Evolutionary conservation across 148 eudicot species (phyloP).

Genomic region (Rhododendron mucronatum): DNA sequence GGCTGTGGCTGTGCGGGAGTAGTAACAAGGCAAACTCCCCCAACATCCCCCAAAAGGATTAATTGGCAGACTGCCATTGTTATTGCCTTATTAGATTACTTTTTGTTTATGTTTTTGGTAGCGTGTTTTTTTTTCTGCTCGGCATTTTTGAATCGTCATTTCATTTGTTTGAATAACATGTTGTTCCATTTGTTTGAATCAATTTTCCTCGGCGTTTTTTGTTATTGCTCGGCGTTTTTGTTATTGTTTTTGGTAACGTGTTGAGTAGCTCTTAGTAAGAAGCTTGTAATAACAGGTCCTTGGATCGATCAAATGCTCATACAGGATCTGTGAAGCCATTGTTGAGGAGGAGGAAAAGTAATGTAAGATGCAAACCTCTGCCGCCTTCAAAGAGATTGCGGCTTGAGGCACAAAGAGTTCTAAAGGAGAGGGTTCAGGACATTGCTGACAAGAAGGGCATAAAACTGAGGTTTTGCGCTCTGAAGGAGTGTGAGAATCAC

Average conservation of each 20-base stretch:
- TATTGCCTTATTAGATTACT: too few relatives aligned
- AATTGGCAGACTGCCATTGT: too few relatives aligned
- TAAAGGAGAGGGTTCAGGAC: slow-evolving; percentile 98
- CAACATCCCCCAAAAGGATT: too few relatives aligned
- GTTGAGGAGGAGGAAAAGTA: slow-evolving; percentile 63
- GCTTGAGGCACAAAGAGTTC: slow-evolving; percentile 96
- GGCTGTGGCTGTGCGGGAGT: neutral
- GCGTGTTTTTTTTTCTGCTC: too few relatives aligned
- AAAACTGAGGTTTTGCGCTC: slow-evolving; percentile 83
- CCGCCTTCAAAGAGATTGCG: slow-evolving; percentile 98
- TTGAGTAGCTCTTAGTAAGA: slow-evolving; percentile 48
- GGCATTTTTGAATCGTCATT: too few relatives aligned
- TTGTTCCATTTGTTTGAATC: neutral
- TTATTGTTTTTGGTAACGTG: neutral
- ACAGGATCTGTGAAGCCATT: slow-evolving; percentile 85
- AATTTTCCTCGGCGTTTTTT: too few relatives aligned
- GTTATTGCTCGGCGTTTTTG: too few relatives aligned
- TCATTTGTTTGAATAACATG: too few relatives aligned
- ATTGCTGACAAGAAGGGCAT: slow-evolving; percentile 98
- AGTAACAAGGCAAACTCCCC: neutral
- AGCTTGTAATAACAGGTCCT: slow-evolving; percentile 77
- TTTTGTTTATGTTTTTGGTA: too few relatives aligned
- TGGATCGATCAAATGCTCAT: slow-evolving; percentile 86
- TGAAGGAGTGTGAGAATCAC: slow-evolving; percentile 91
- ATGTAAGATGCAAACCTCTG: slow-evolving; percentile 69